A percentile compares a stretch with the other conserved stretches of the same genome.
Evolutionary conservation across 176 grass and related monocot species (phyloP).

Genomic region (Zizania latifolia): DNA sequence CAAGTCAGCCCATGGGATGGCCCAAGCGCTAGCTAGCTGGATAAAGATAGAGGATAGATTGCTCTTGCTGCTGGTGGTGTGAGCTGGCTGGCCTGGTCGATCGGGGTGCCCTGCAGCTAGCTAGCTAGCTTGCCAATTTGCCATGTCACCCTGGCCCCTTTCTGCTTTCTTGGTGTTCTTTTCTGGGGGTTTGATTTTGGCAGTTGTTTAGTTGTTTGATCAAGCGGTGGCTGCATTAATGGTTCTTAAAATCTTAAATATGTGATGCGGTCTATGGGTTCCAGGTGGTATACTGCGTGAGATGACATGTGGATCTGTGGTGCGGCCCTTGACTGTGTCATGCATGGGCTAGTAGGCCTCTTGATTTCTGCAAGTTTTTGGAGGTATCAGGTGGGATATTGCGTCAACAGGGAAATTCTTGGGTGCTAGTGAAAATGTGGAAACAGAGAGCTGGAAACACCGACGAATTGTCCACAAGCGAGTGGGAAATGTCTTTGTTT

Average conservation of each 20-base stretch:
- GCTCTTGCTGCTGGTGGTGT: conserved; percentile 10
- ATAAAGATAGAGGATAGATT: neutral
- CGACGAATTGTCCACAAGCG: neutral
- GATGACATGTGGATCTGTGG: neutral
- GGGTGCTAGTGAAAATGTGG: neutral
- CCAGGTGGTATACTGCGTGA: neutral
- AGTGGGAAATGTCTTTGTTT: neutral
- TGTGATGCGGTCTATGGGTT: neutral
- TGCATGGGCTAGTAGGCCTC: neutral
- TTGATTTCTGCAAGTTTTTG: conserved; percentile 19
- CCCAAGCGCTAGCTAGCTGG: neutral
- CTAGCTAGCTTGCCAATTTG: no score
- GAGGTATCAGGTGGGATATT: neutral
- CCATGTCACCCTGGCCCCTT: conserved; percentile 8
- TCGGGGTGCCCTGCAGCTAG: no score
- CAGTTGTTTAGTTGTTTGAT: neutral
- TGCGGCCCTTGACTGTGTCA: neutral
- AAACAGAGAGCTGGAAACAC: neutral
- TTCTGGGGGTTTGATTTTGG: neutral
- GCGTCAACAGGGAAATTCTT: neutral
- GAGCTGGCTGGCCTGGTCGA: conserved; percentile 9
- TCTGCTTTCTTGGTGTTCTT: neutral
- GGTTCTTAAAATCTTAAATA: neutral
- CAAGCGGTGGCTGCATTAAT: neutral
- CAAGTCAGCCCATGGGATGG: conserved; percentile 30